Percentiles rank a stretch among this genome's conserved stretches.
Evolutionary conservation across 345 rosid species (phyloP).

Genomic region (Hypericum androsaemum): DNA sequence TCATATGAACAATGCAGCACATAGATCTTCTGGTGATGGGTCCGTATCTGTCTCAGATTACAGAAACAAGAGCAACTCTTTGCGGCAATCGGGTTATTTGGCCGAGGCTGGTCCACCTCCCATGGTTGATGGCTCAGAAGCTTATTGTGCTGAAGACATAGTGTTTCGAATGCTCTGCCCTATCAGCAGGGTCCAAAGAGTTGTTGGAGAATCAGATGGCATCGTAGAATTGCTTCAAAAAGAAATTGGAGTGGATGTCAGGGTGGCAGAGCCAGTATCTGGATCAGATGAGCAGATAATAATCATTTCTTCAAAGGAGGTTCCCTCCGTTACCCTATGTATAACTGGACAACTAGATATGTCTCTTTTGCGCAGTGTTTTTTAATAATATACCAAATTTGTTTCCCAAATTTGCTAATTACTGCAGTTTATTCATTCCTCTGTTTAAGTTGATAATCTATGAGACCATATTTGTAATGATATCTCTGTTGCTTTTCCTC

Average conservation of each 20-base stretch:
- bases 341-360: too few relatives aligned
- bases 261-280: slow-evolving; percentile 59
- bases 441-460: too few relatives aligned
- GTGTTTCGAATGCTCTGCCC: slow-evolving; percentile 93
- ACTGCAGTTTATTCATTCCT: too few relatives aligned
- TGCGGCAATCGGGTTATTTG: slow-evolving; percentile 45
- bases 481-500: too few relatives aligned
- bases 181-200: slow-evolving; percentile 52
- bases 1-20: slow-evolving; percentile 35
- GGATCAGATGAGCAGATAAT: slow-evolving; percentile 91
- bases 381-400: too few relatives aligned
- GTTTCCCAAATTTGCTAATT: too few relatives aligned
- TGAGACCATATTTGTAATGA: too few relatives aligned
- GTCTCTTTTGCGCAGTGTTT: too few relatives aligned
- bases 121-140: slow-evolving; percentile 44
- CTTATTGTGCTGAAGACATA: slow-evolving; percentile 59
- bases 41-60: slow-evolving; percentile 38
- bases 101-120: slow-evolving; percentile 36
- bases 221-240: slow-evolving; percentile 74
- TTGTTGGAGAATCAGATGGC: slow-evolving; percentile 72
- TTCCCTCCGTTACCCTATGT: slow-evolving; percentile 15
- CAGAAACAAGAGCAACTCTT: slow-evolving; percentile 40
- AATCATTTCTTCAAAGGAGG: slow-evolving; percentile 88
- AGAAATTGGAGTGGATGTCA: slow-evolving; percentile 87
- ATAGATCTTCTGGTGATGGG: slow-evolving; percentile 49